Percentiles rank a stretch among this genome's conserved stretches.
Conservation (phyloP, 169 alveolate species). For the Babesia bigemina region DNA sequence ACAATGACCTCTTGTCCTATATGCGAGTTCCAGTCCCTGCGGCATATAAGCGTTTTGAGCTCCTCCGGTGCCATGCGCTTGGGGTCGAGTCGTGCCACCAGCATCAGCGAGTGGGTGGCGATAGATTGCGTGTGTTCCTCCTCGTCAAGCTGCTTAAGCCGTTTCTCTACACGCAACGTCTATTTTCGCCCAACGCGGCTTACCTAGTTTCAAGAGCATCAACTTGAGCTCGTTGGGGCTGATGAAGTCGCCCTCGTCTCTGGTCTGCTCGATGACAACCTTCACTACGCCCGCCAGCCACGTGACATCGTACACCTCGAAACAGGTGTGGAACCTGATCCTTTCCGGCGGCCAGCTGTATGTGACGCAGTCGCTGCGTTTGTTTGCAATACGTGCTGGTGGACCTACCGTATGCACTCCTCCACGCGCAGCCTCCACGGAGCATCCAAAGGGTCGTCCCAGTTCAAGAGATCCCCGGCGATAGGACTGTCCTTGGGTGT, state of each 20-base stretch:
- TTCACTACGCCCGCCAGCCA: conserved; percentile 78
- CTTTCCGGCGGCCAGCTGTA: conserved; percentile 76
- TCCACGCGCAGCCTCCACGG: conserved; percentile 76
- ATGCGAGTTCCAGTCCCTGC: conserved; percentile 75
- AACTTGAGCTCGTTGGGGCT: conserved; percentile 45
- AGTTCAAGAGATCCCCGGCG: conserved; percentile 59
- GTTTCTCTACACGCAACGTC: conserved; percentile 35
- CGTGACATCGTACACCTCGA: conserved; percentile 76
- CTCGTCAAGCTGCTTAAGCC: conserved; percentile 44
- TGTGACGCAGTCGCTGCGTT: conserved; percentile 71
- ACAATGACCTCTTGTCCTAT: conserved; percentile 66
- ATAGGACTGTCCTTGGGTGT: conserved; percentile 73
- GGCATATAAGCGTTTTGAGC: conserved; percentile 51
- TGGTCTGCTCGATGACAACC: conserved; percentile 63
- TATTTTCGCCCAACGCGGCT: not conserved
- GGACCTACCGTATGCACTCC: conserved; percentile 64
- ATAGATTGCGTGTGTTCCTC: conserved; percentile 50
- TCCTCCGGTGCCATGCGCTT: conserved; percentile 14
- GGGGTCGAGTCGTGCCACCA: conserved; percentile 34
- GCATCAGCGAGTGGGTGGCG: conserved; percentile 30
- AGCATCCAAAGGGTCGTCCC: conserved; percentile 77
- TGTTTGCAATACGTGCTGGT: too few species aligned
- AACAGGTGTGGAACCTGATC: conserved; percentile 71
- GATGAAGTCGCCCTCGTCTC: conserved; percentile 52
- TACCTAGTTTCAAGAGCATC: conserved; percentile 61